These are phyloP conservation scores for Plasmopara muralis DNA, from an alignment of 352 stramenopile genomes.

Conservation along the genomic window DNA sequence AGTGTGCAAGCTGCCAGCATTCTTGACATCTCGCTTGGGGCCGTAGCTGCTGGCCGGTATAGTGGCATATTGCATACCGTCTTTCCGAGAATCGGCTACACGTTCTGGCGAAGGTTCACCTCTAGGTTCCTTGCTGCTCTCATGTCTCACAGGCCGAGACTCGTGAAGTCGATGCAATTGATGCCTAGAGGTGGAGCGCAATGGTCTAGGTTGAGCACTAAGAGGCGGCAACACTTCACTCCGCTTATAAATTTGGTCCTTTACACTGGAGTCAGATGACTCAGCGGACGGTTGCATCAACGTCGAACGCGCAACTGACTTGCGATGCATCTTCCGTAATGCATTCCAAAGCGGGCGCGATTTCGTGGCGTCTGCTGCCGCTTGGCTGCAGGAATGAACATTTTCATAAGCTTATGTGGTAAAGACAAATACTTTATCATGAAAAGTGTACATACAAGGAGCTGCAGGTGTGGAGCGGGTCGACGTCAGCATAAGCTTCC, in stretches of 20 bases:
- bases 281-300: conserved; percentile 9
- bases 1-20: conserved; percentile 15
- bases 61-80: conserved; percentile 18
- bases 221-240: conserved; percentile 23
- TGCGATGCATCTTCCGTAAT: conserved; percentile 35
- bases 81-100: conserved; percentile 7
- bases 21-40: conserved; percentile 15
- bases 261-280: conserved; percentile 1
- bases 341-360: conserved; percentile 34
- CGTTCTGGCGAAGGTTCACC: conserved; percentile 11
- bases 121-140: conserved; percentile 13
- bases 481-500: conserved; percentile 10
- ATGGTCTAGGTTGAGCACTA: conserved; percentile 4
- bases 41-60: conserved; percentile 16
- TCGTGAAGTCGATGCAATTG: conserved; percentile 16
- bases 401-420: conserved; percentile 1
- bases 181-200: conserved; percentile 5
- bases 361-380: conserved; percentile 13
- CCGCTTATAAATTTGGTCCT: conserved; percentile 12
- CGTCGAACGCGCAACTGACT: conserved; percentile 3
- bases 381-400: conserved; percentile 9
- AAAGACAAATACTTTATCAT: background rate
- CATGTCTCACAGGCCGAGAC: conserved; percentile 6
- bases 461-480: conserved; percentile 5
- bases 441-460: conserved; percentile 18